phyloP scores from a whole-genome alignment of 805 yeast genomes.

The Candida coquimbonensis region DNA sequence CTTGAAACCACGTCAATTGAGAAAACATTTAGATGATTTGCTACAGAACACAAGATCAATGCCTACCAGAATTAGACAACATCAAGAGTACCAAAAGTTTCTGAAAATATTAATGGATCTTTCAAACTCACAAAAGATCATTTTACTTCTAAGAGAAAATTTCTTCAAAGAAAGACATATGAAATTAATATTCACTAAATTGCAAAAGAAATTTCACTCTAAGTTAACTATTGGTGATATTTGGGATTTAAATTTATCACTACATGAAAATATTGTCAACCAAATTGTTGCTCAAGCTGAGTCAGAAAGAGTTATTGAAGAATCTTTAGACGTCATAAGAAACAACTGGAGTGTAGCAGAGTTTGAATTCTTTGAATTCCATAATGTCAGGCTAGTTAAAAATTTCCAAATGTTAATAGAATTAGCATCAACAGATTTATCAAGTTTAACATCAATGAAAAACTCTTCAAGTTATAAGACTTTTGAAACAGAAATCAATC shows the following conservation, averaged over 20 bases:
- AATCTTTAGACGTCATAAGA: slow-evolving; percentile 42
- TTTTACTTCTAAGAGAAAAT: slow-evolving; percentile 44
- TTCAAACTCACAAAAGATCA: slow-evolving; percentile 21
- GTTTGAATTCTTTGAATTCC: slow-evolving; percentile 49
- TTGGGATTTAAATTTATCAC: slow-evolving; percentile 45
- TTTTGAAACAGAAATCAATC: slow-evolving; percentile 51
- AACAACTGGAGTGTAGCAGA: slow-evolving; percentile 47
- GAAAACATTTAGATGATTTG: slow-evolving; percentile 45
- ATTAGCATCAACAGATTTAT: slow-evolving; percentile 52
- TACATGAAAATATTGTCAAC: slow-evolving; percentile 40
- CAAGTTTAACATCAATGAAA: slow-evolving; percentile 60
- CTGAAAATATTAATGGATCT: slow-evolving; percentile 35
- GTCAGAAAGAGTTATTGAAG: slow-evolving; percentile 63
- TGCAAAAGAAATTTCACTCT: slow-evolving; percentile 15
- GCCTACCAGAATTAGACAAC: slow-evolving; percentile 56
- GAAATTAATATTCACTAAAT: slow-evolving; percentile 36
- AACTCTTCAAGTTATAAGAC: slow-evolving; percentile 53
- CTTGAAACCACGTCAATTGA: slow-evolving; percentile 37
- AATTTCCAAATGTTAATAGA: slow-evolving; percentile 64
- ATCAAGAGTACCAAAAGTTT: slow-evolving; percentile 60
- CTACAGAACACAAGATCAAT: slow-evolving; percentile 38
- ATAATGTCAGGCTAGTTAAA: slow-evolving; percentile 48
- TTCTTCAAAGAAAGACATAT: slow-evolving; percentile 64
- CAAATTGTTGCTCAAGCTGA: slow-evolving; percentile 55
- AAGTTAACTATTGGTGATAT: slow-evolving; percentile 35